Base-by-base conservation (phyloP, 768 basidiomycete species). In the Tylopilus subfusipes region DNA sequence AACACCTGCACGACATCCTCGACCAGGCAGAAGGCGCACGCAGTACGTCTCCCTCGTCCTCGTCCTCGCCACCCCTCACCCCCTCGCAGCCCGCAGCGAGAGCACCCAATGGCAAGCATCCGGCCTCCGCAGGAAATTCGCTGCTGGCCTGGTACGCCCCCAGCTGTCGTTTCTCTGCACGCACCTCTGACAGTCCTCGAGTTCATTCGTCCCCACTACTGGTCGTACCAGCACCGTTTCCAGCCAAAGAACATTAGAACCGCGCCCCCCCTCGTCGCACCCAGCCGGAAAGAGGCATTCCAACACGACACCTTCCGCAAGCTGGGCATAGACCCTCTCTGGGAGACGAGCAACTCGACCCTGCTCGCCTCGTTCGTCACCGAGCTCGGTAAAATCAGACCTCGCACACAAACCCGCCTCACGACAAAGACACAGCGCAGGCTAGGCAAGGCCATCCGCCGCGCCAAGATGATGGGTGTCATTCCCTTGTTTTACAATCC, bases 401-500 rank as follows among this genome's bases (percentile, higher is more conserved):
- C 75, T n/a, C 81, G 95, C 49, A 77, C 80, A 10, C 66, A 79
- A 29, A 95, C 91, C 0, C 74, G 78, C 7, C 75, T 98, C 42
- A 93, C 93, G 2, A 79, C 83, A 70, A 85, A 84, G 72, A 87
- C 75, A 51, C 95, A 97, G 69, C 80, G 91, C 42, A 77, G 78
- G 56, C 61, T 97, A 5, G 88, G 83, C 55, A 93, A 93, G 72
- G 90, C 93, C 42, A 86, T 97, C 54, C 84, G 89, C 42, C 76
- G 95, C 55, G 89, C 95, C 54, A 90, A 88, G 73, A 86, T 86
- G 79, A 94, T 96, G 90, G 95, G 95, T 38, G 67, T 92, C 53
- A 82, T 96, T 50, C 88, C 92, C 5, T 59, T 74, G 50, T 71
- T 72, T 42, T 73, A 73, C 42, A 65, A 59, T 27, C 62, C 68